Base-by-base conservation (phyloP, 2,329 filamentous ascomycete genomes). In the Neodidymelliopsis sp. region DNA sequence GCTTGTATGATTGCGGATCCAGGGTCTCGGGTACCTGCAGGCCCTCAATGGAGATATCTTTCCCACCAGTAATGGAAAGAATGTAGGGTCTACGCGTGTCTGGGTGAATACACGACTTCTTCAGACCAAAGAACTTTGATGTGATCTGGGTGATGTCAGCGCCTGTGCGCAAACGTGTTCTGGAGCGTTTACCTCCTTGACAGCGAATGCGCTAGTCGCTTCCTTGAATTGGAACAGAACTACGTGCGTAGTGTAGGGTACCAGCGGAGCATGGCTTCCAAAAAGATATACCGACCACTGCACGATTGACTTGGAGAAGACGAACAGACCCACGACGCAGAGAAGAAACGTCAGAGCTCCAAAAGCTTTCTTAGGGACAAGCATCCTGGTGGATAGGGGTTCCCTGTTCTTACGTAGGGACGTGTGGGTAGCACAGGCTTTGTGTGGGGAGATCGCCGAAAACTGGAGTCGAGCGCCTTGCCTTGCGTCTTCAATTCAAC, bases 1-100 rank as follows among this genome's bases (percentile, higher is more conserved):
- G 75, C 4, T 80, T 78, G 51, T 79, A 81, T 24, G 15, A 13
- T 27, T 36, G 30, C 40, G 28, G 19, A 43, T 33, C 23, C 33
- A 44, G 33, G 34, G 24, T 39, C 15, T 38, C 42, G 22, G 44
- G 24, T 66, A 71, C 68, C 62, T 70, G 67, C 27, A 67, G 50
- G 15, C 59, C 57, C 46, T 71, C 67, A 44, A 50, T 63, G n/a
- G 69, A 70, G 20, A 60, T 70, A 35, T 71, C 67, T 31, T 55
- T 67, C 16, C 68, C 68, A 30, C 68, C 68, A 6, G 64, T 57
- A 20, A 69, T 60, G 4, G 64, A 69, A 9, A 60, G 28, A 20
- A 71, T 66, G 28, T 71, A 71, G 2, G 62, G 61, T 8, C 49
- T 47, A 5, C 39, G 30, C 16, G 64, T 67, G 19, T 47, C 57